Evolutionary conservation across 257 asterid genomes (phyloP).

Genomic region (Phtheirospermum japonicum): DNA sequence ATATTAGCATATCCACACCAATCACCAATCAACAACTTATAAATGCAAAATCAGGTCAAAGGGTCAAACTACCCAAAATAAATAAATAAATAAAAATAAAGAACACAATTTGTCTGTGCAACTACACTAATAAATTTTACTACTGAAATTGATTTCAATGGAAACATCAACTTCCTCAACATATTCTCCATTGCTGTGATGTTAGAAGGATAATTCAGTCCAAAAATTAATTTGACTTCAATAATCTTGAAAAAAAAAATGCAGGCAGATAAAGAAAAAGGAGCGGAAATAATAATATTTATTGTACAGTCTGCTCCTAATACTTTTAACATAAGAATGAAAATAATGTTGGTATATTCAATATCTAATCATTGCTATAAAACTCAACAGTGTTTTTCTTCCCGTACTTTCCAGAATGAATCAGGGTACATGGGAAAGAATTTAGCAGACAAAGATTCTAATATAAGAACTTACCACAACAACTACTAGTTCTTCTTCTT

Average conservation of each 20-base stretch:
- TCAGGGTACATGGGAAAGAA: constrained; percentile 1
- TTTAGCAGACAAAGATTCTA: constrained; percentile 3
- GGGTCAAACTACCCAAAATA: neutral
- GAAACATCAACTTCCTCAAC: no score
- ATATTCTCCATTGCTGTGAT: no score
- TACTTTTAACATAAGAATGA: constrained; percentile 6
- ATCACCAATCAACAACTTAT: constrained; percentile 13
- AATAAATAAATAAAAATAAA: neutral
- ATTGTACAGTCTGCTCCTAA: constrained; percentile 5
- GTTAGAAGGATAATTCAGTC: neutral
- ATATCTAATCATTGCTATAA: constrained; percentile 11
- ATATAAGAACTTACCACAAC: constrained; percentile 53
- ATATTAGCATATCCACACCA: no score
- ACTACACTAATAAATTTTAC: no score
- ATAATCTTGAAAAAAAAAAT: constrained; percentile 14
- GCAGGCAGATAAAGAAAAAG: neutral
- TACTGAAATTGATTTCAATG: no score
- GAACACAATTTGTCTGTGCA: neutral
- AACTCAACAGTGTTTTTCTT: constrained; percentile 8
- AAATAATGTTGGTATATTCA: no score
- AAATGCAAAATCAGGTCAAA: constrained; percentile 11
- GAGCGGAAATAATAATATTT: neutral
- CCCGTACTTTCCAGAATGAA: constrained; percentile 5
- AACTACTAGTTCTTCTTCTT: constrained; percentile 83
- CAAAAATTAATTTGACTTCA: constrained; percentile 1